A percentile compares a stretch with the other conserved stretches of the same genome.
phyloP scores from a whole-genome alignment of 192 early-diverging fungal species.

The Oehlia diaphana region DNA sequence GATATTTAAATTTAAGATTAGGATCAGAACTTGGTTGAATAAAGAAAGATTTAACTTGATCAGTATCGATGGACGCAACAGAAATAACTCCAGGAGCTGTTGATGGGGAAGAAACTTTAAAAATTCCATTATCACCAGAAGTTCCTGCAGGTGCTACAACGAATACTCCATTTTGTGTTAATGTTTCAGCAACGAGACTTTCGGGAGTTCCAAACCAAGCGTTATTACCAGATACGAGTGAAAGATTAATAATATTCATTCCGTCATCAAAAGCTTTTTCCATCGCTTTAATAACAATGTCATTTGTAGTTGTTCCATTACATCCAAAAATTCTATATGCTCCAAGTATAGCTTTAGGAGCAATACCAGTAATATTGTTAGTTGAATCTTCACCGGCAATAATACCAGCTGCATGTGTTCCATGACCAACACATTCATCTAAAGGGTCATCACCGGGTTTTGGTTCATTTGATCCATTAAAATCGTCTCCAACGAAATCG shows the following conservation, averaged over 20 bases:
- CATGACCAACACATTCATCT: constrained; percentile 64
- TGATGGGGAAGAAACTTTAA: constrained; percentile 59
- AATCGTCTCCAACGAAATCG: constrained; percentile 65
- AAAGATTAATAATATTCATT: constrained; percentile 85
- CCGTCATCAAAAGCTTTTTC: constrained; percentile 69
- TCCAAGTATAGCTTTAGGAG: constrained; percentile 74
- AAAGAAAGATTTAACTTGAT: constrained; percentile 5
- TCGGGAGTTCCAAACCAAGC: constrained; percentile 63
- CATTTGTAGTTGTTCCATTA: constrained; percentile 63
- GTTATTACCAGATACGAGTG: constrained; percentile 64
- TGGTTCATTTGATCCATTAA: constrained; percentile 32
- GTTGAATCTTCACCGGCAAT: constrained; percentile 62
- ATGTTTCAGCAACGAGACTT: constrained; percentile 55
- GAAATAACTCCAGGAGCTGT: constrained; percentile 54
- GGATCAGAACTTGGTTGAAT: not conserved
- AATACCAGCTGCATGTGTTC: constrained; percentile 70
- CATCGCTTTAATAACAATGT: constrained; percentile 79
- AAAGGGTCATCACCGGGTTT: constrained; percentile 56
- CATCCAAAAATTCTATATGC: constrained; percentile 86
- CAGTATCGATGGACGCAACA: constrained; percentile 57
- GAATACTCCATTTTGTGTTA: constrained; percentile 45
- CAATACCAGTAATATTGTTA: constrained; percentile 68
- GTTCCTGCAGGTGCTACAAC: constrained; percentile 69
- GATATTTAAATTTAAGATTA: not conserved
- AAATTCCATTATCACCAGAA: constrained; percentile 63